Evolutionary conservation across 768 basidiomycete species (phyloP).

Genomic region (Termitomyces sp.): DNA sequence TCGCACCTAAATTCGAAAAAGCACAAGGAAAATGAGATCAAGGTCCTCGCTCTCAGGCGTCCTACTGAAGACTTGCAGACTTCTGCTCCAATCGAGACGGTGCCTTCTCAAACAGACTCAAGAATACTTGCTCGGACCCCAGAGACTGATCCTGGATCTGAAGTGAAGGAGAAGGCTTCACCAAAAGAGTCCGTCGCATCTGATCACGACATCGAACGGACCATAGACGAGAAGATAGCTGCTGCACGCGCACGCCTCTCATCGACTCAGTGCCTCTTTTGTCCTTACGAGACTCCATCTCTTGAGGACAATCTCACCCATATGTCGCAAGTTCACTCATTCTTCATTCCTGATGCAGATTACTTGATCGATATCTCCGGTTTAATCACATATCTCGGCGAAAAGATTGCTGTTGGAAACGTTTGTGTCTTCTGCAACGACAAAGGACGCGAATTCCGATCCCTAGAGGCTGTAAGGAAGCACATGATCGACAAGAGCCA

Average conservation of each 20-base stretch:
- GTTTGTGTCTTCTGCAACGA: constrained; percentile 90
- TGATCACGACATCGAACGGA: constrained; percentile 46
- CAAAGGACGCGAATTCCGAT: constrained; percentile 76
- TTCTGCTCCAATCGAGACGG: background rate
- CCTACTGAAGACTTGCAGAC: background rate
- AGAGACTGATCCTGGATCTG: constrained; percentile 12
- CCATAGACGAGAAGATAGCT: constrained; percentile 74
- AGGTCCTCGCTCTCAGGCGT: constrained; percentile 25
- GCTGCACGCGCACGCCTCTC: constrained; percentile 64
- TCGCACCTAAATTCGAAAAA: constrained; percentile 88
- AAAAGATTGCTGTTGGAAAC: constrained; percentile 92
- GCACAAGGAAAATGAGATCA: constrained; percentile 76
- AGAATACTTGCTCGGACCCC: constrained; percentile 11
- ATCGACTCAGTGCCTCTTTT: constrained; percentile 82
- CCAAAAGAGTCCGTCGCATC: constrained; percentile 31
- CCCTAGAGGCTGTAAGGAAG: constrained; percentile 82
- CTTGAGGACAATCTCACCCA: constrained; percentile 73
- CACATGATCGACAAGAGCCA: constrained; percentile 97
- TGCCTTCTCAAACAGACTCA: constrained; percentile 2
- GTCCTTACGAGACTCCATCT: constrained; percentile 45
- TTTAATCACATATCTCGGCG: constrained; percentile 80
- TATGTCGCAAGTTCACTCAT: constrained; percentile 87
- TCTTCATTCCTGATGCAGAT: constrained; percentile 94
- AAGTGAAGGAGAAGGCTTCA: constrained; percentile 13
- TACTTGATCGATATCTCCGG: constrained; percentile 84